Evolutionary conservation across 805 yeast genomes (phyloP), one percentile per base, ranked within the genome.

Genomic region (Wickerhamiella dianesei): DNA sequence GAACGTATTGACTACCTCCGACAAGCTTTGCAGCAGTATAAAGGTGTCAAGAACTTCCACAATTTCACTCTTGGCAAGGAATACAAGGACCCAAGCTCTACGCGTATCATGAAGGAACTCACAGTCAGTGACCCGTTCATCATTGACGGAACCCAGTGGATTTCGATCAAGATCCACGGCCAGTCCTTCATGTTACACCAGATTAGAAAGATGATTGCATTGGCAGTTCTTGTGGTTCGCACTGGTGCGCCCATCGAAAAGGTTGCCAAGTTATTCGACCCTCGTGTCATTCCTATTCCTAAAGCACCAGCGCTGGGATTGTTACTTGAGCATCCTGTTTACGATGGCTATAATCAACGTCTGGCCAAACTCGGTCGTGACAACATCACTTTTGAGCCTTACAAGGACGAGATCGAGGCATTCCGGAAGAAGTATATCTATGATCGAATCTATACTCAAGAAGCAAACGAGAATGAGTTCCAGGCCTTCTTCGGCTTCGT

Each of bases 151-250:
- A 87, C 96, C 4, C 97, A 92, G 61, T 92, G 98, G 98, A 74
- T 85, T 2, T 84, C 95, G 1, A 81, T 92, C 59, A 88, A 89
- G 68, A 85, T 92, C 54, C 98, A 92, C 63, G 98, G 98, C 5
- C 98, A 92, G 67, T 85, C 96, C 3, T 92, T 92, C 65, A 92
- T 92, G 97, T 72, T 92, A 53, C 97, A 89, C 66, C 98, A 89
- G 71, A 92, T 92, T 60, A 79, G 98, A 62, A 92, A 92, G 62
- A 92, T 92, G 97, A 85, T 92, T 50, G 89, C 96, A 19, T 81
- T 89, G 94, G 95, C 94, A 1, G 76, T 88, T 0, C 70, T 89
- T 48, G 77, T 83, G 16, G 79, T 89, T 19, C 75, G 98, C 59
- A 79, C 92, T 17, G 92, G 95, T 9, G 78, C 88, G 59, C 95